Base-by-base conservation (phyloP, 106 monocot species). In the Dioscorea zingiberensis region DNA sequence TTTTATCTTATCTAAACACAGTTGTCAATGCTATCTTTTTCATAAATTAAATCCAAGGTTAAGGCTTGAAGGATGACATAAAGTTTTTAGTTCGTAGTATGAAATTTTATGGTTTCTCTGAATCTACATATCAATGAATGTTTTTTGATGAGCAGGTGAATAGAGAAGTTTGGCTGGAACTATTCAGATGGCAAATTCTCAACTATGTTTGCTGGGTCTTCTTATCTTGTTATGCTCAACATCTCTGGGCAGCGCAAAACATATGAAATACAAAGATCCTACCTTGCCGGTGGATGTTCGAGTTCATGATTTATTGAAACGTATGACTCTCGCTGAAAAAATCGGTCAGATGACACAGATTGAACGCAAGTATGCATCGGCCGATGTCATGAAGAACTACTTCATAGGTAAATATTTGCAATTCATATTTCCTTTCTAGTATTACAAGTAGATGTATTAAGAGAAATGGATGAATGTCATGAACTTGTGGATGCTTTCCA, bases 271-370 rank as follows among this genome's bases (percentile, higher is more conserved):
- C 70, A 80, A 77, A 63, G 87, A 87, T 54, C 61, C 83, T 12
- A 80, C 48, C 3, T 66, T 67, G 64, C 68, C 71, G 15, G 68
- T 87, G 14, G 66, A 74, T 30, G 64, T 47, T 23, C 73, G 87
- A 13, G 71, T 87, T 17, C 64, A 27, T 1, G 87, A 87, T 58
- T 48, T 87, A 54, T 17, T 87, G 25, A 32, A 14, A 2, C 62
- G 77, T 16, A 87, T 87, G 87, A 87, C 79, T 25, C 80, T 87
- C n/a, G 80, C 80, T 14, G 87, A 87, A 66, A 87, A 87, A 73
- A 80, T 87, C 6, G 87, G 87, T 26, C 87, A 87, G 73, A 87
- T 87, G 87, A 73, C 87, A 1, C 87, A 87, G 63, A 80, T 87
- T 47, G 87, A 87, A 45, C 64, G 83, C 13, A 55, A 64, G 14